Evolutionary conservation across 2,329 filamentous ascomycete species (phyloP), one percentile per base, ranked within the genome.

Genomic region (Incumbomyces lentus): DNA sequence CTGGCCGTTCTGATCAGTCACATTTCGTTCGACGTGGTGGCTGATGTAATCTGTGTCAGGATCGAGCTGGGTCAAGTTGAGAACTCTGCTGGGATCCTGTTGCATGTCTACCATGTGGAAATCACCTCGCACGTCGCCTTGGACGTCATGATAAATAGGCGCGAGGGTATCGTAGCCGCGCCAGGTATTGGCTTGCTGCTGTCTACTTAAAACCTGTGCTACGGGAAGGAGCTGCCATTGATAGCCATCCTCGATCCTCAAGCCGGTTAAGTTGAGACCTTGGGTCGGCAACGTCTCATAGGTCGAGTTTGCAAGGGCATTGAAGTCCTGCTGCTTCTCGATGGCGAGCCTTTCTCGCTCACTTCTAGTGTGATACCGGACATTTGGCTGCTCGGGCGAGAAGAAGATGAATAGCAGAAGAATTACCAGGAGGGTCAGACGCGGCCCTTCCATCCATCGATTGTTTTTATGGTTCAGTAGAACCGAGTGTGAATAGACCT

Each of bases 121-220:
- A 48, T 80, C 71, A n/a, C 87, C 87, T 40, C 79, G 75, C 32
- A 93, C 71, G 29, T 80, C 80, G 3, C 87, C 85, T 1, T 86
- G 88, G 5, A 84, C 75, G 60, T 93, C 90, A 59, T 76, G 76
- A 73, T 89, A 94, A n/a, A 82, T 68, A 1, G 75, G 72, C 14
- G 47, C 69, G 63, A 42, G 58, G 12, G 68, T 67, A 31, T 69
- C 61, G 22, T 67, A 63, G 2, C 66, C 65, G 19, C 70, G 60
- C 34, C 65, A 63, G 11, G 68, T 66, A 36, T 69, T 67, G 4
- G 73, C 74, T 57, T 75, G 71, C 44, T 66, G 70, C 53, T 74
- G 81, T 61, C 75, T 43, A 40, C 46, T 54, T 31, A 51, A 35
- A 8, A 49, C 35, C 19, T 47, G 56, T 29, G 42, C 52, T 7